These are phyloP conservation scores for Hirsutella rhossiliensis DNA, from an alignment of 2,329 filamentous ascomycete species.

Conservation along the genomic window DNA sequence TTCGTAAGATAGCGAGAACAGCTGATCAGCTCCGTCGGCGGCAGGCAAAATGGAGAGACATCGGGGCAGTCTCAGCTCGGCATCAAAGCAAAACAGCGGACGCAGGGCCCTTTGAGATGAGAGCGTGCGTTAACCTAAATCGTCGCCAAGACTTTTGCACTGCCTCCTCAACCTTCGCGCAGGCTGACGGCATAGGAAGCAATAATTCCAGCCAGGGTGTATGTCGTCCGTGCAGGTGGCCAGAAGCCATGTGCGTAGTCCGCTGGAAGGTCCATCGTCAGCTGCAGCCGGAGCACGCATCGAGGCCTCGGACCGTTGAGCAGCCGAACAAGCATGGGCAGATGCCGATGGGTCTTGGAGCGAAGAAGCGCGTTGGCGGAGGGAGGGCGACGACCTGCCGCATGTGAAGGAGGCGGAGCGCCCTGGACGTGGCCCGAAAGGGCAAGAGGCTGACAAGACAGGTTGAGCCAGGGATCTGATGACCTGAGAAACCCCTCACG, in stretches of 20 bases:
- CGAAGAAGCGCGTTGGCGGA: not conserved
- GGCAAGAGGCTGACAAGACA: slow-evolving; percentile 3
- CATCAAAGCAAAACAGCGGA: no score
- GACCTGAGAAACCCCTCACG: not conserved
- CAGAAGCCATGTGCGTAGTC: no score
- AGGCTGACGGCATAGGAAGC: not conserved
- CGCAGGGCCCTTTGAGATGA: no score
- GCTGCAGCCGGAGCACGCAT: not conserved
- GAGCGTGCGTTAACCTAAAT: no score
- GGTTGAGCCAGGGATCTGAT: not conserved
- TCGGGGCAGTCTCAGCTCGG: no score
- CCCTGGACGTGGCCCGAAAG: slow-evolving; percentile 2
- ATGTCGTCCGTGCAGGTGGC: not conserved
- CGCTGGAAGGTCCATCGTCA: not conserved
- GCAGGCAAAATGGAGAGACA: no score
- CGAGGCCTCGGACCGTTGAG: no score
- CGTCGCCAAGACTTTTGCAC: slow-evolving; percentile 4
- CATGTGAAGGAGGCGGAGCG: slow-evolving; percentile 12
- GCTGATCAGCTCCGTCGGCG: no score
- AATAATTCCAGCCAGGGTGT: not conserved
- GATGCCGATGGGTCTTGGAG: no score
- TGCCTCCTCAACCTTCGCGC: not conserved
- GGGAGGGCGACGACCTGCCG: not conserved
- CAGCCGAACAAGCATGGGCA: no score
- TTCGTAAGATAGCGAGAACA: no score